These are phyloP conservation scores for Coemansia sp. DNA, from an alignment of 192 early-diverging fungal species.

Conservation along the genomic window DNA sequence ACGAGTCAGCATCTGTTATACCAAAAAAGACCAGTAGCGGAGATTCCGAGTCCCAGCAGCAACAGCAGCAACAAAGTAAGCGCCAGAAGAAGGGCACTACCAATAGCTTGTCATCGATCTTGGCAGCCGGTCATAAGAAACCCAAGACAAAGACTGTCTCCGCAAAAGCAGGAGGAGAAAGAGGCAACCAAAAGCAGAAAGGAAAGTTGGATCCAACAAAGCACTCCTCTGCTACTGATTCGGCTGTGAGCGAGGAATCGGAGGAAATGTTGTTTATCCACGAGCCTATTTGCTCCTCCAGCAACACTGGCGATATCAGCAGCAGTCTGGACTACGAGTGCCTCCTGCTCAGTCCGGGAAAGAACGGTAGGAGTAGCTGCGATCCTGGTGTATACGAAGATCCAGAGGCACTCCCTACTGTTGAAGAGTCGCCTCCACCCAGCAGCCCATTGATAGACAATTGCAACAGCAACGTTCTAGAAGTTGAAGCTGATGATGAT, in stretches of 20 bases:
- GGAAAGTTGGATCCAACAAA: background rate
- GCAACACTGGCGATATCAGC: background rate
- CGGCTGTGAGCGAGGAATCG: background rate
- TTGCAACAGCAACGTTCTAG: background rate
- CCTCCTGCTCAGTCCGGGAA: conserved; percentile 25
- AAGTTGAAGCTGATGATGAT: background rate
- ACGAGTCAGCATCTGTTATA: conserved; percentile 11
- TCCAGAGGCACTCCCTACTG: background rate
- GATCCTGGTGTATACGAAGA: background rate
- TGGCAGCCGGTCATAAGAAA: conserved; percentile 14
- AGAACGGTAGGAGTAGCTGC: conserved; percentile 5
- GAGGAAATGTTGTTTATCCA: conserved; percentile 4
- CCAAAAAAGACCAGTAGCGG: background rate
- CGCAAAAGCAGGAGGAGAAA: too few species aligned
- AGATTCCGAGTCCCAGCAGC: background rate
- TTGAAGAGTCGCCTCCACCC: background rate
- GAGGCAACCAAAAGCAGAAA: background rate
- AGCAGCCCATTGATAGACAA: background rate
- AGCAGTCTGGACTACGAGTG: conserved; percentile 31
- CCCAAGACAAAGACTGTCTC: background rate
- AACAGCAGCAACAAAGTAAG: background rate
- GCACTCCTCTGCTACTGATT: background rate
- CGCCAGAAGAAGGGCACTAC: background rate
- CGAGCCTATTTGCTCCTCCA: conserved; percentile 7
- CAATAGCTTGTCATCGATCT: conserved; percentile 17